These are phyloP conservation scores for Sporothrix brunneoviolacea DNA, from an alignment of 2,329 filamentous ascomycete species.

Conservation along the genomic window DNA sequence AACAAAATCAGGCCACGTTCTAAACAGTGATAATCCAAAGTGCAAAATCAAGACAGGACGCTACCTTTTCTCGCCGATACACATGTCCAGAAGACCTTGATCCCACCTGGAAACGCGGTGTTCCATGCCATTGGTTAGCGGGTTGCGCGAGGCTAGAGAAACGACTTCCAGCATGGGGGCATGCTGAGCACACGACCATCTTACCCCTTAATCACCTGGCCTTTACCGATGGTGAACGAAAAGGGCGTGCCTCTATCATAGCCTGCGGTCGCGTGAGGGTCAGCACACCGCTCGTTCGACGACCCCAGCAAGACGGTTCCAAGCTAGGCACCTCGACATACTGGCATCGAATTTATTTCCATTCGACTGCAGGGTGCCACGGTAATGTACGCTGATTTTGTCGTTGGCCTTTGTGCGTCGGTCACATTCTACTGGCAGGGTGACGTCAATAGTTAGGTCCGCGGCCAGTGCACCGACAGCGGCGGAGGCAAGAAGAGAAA, in stretches of 20 bases:
- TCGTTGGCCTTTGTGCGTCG: slow-evolving; percentile 73
- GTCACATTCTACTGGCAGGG: slow-evolving; percentile 66
- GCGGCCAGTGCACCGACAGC: slow-evolving; percentile 45
- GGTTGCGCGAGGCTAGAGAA: no score
- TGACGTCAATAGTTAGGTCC: slow-evolving; percentile 72
- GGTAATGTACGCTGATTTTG: slow-evolving; percentile 80
- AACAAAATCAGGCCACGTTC: no score
- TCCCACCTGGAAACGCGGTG: slow-evolving; percentile 61
- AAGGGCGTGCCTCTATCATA: slow-evolving; percentile 70
- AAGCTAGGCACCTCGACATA: slow-evolving; percentile 26
- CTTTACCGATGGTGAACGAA: slow-evolving; percentile 68
- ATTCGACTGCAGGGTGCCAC: slow-evolving; percentile 65
- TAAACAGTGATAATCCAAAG: no score
- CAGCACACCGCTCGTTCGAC: not conserved
- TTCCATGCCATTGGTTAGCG: not conserved
- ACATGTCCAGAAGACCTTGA: slow-evolving; percentile 84
- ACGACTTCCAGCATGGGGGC: no score
- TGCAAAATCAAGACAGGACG: no score
- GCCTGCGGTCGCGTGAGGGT: slow-evolving; percentile 11
- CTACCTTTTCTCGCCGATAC: slow-evolving; percentile 80
- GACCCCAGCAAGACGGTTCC: not conserved
- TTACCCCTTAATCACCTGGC: slow-evolving; percentile 84
- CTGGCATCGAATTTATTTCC: slow-evolving; percentile 79
- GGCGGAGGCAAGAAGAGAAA: slow-evolving; percentile 46
- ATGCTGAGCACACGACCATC: slow-evolving; percentile 25